These are phyloP conservation scores for Penicillium tannophilum DNA, from an alignment of 495 filamentous ascomycete species.

Conservation along the genomic window DNA sequence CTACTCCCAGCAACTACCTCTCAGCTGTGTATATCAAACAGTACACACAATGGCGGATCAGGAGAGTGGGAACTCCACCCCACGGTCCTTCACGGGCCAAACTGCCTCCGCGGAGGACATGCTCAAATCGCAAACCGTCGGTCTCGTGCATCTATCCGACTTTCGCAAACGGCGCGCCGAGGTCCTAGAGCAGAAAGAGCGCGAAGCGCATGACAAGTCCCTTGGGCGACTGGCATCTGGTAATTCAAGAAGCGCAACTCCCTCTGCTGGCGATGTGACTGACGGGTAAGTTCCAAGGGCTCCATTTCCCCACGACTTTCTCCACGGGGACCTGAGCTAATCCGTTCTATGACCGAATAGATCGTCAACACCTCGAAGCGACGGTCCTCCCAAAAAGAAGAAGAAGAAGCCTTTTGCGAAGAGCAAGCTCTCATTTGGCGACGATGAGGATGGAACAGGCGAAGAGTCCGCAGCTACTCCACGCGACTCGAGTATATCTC, in stretches of 20 bases:
- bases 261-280: conserved; percentile 53
- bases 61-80: conserved; percentile 41
- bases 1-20: background rate
- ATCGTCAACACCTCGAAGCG: conserved; percentile 41
- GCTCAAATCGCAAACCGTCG: conserved; percentile 90
- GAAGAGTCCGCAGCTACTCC: conserved; percentile 38
- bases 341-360: conserved; percentile 35
- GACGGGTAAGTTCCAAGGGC: conserved; percentile 50
- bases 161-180: conserved; percentile 97
- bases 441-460: conserved; percentile 54
- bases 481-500: conserved; percentile 38
- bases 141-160: conserved; percentile 87
- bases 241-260: conserved; percentile 55
- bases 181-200: conserved; percentile 86
- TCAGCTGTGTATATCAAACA: background rate
- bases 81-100: conserved; percentile 71
- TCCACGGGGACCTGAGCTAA: conserved; percentile 32
- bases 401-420: conserved; percentile 65
- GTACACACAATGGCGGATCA: conserved; percentile 38
- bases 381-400: conserved; percentile 61
- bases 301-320: conserved; percentile 1
- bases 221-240: conserved; percentile 51
- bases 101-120: conserved; percentile 82
- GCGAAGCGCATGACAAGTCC: conserved; percentile 71
- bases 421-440: conserved; percentile 70